Percentiles rank a stretch among this genome's conserved stretches.
Conservation (phyloP, 805 yeast genomes). For the Saturnispora saitoi region DNA sequence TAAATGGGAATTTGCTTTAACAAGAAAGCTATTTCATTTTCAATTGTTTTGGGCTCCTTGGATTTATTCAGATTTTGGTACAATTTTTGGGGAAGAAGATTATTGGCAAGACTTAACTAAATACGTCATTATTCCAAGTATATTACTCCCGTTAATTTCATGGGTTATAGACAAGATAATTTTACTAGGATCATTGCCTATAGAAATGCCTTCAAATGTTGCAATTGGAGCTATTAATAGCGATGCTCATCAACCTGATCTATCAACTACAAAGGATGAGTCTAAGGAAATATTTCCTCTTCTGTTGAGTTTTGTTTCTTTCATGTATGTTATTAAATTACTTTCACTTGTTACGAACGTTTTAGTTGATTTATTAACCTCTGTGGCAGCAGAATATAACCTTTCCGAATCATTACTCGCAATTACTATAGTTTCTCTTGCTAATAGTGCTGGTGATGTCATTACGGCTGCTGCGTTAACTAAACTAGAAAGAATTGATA, state of each 20-base stretch:
- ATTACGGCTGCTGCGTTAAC: slow-evolving; percentile 41
- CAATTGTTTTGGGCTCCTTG: slow-evolving; percentile 21
- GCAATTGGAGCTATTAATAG: background rate
- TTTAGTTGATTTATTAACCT: slow-evolving; percentile 30
- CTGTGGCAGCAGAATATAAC: slow-evolving; percentile 35
- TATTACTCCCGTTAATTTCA: slow-evolving; percentile 1
- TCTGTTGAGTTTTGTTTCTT: slow-evolving; percentile 24
- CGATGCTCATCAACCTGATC: background rate
- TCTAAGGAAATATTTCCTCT: slow-evolving; percentile 15
- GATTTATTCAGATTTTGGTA: slow-evolving; percentile 9
- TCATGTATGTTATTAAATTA: slow-evolving; percentile 21
- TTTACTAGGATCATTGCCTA: background rate
- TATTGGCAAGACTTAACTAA: slow-evolving; percentile 14
- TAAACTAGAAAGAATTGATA: slow-evolving; percentile 30
- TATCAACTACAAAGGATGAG: background rate
- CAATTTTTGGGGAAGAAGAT: background rate
- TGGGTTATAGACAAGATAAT: background rate
- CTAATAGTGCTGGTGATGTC: slow-evolving; percentile 45
- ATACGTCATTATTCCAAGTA: slow-evolving; percentile 9
- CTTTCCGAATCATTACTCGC: slow-evolving; percentile 43
- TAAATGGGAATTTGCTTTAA: slow-evolving; percentile 18
- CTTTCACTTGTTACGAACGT: slow-evolving; percentile 26
- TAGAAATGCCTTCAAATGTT: slow-evolving; percentile 6
- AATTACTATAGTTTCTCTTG: slow-evolving; percentile 38
- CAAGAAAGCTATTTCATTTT: slow-evolving; percentile 20